These are phyloP conservation scores for Aureobasidium sp. DNA, from an alignment of 2,329 filamentous ascomycete genomes.

Conservation along the genomic window DNA sequence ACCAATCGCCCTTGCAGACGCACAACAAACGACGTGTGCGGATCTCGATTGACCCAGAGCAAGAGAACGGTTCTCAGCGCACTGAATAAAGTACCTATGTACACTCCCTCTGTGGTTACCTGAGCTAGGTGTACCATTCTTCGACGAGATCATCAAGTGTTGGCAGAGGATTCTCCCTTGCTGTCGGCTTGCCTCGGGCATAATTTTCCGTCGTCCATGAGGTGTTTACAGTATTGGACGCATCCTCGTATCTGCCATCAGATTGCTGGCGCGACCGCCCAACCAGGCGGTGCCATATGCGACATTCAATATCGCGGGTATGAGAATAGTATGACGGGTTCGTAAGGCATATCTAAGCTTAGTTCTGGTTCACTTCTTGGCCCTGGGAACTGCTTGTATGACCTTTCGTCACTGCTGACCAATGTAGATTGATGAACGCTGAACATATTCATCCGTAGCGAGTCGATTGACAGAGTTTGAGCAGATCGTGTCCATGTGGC, in stretches of 20 bases:
- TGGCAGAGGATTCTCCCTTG: background rate
- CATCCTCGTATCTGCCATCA: background rate
- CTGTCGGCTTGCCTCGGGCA: background rate
- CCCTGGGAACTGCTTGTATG: background rate
- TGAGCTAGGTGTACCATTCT: background rate
- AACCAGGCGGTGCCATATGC: background rate
- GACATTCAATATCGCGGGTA: slow-evolving; percentile 4
- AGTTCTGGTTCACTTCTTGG: background rate
- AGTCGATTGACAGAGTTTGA: background rate
- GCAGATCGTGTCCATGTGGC: background rate
- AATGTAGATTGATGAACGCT: background rate
- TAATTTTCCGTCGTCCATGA: background rate
- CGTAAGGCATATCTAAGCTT: slow-evolving; percentile 5
- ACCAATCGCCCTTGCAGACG: background rate
- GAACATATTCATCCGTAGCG: background rate
- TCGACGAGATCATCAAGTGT: background rate
- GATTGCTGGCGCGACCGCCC: background rate
- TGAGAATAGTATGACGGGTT: background rate
- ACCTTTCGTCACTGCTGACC: background rate
- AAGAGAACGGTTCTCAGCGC: background rate
- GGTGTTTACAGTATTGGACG: background rate
- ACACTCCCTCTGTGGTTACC: background rate
- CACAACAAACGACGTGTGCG: background rate
- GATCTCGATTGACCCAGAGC: background rate
- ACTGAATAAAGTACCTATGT: background rate